phyloP scores from a whole-genome alignment of 176 grass and related monocot species.

The Carex parvula region DNA sequence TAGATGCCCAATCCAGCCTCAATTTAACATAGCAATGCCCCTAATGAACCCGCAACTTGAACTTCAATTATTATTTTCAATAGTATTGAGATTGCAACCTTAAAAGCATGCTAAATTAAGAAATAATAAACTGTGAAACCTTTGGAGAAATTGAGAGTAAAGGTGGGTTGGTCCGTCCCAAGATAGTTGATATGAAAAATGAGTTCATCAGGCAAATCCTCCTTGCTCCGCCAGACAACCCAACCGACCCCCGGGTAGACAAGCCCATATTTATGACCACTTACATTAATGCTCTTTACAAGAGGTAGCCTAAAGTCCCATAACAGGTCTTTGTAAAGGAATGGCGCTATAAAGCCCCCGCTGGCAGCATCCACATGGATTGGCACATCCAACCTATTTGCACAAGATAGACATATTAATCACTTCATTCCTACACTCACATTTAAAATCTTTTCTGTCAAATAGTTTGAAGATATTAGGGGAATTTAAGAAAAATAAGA shows the following conservation, averaged over 20 bases:
- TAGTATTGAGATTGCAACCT: neutral
- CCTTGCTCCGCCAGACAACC: conserved; percentile 78
- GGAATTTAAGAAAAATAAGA: neutral
- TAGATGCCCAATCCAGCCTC: neutral
- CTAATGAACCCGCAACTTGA: neutral
- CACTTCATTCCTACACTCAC: neutral
- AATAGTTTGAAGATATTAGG: neutral
- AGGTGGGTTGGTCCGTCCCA: conserved; percentile 69
- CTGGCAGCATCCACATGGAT: conserved; percentile 82
- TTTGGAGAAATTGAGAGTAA: conserved; percentile 90
- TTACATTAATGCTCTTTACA: conserved; percentile 83
- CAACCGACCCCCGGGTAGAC: conserved; percentile 77
- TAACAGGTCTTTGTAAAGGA: conserved; percentile 54
- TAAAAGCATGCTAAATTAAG: neutral
- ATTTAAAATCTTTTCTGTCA: neutral
- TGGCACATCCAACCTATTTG: conserved; percentile 57
- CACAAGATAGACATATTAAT: conserved; percentile 5
- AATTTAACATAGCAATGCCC: neutral
- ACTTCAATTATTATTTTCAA: neutral
- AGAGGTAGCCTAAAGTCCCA: conserved; percentile 79
- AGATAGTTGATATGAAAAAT: conserved; percentile 91
- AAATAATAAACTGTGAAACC: conserved; percentile 29
- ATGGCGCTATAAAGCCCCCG: conserved; percentile 78
- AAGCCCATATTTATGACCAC: conserved; percentile 79
- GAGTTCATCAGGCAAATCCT: conserved; percentile 71